Base-by-base conservation (phyloP, 2,329 filamentous ascomycete species). In the Madurella fahalii region DNA sequence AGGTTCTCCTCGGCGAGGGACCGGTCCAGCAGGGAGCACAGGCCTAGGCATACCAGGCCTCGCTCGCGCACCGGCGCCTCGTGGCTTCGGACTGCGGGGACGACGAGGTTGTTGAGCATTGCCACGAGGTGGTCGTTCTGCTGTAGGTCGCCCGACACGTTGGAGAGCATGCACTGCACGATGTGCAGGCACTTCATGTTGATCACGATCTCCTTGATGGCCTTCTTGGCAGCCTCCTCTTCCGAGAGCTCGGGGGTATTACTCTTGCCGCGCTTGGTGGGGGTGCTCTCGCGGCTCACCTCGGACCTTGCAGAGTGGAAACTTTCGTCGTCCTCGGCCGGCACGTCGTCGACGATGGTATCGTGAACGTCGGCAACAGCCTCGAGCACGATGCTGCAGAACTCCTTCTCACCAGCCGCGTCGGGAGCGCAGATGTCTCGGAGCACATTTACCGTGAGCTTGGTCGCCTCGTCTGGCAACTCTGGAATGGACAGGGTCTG, bases 161-260 rank as follows among this genome's bases (percentile, higher is more conserved):
- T 96, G 67, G 95, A 86, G 49, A 99, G 80, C 89, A 97, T 96
- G 77, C 91, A 97, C 71, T 96, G 90, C 25, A 95, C 92, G 62
- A 99, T 96, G 68, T 96, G 89, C 58, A 99, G 79, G 70, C 94
- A 97, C 74, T 97, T 97, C 83, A 96, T 92, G 76, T 97, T 97
- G 69, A 97, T 88, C 76, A 96, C 85, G 67, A 96, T 94, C 72
- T 96, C 91, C 61, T 84, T 86, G 61, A 96, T 84, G 1, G 89
- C 90, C 73, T 92, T 95, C 45, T 81, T 79, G 62, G 83, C 79
- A 9, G 83, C 82, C 59, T 86, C 83, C 62, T 89, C 87, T 53
- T 87, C 84, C 48, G 74, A 81, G 54, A 81, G 63, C 52, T 77
- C 76, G 15, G 69, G 63, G 12, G 68, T 56, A 56, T 60, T 62